Evolutionary conservation across 2,329 filamentous ascomycete species (phyloP).

Genomic region (Fusarium avenaceum): DNA sequence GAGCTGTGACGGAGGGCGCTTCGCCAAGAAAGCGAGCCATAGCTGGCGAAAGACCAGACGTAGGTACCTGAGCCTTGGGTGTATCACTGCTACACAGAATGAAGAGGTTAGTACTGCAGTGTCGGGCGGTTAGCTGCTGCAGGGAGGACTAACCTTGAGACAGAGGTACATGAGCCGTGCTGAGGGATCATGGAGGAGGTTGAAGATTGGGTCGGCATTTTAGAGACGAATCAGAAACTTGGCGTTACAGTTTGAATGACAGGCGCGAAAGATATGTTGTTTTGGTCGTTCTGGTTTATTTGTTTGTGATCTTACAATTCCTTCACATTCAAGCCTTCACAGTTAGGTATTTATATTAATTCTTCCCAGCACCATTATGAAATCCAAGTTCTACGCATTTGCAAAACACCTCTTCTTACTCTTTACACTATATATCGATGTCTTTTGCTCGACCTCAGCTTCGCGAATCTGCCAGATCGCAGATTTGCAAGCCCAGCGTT

Average conservation of each 20-base stretch:
- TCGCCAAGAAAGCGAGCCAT: slow-evolving; percentile 10
- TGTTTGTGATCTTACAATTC: background rate
- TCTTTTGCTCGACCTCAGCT: background rate
- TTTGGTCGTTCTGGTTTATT: background rate
- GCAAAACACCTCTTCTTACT: background rate
- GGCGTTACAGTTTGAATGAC: background rate
- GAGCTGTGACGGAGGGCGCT: background rate
- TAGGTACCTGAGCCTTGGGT: background rate
- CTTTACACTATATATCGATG: background rate
- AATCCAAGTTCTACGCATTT: background rate
- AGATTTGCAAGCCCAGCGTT: background rate
- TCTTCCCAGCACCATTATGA: background rate
- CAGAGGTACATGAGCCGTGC: slow-evolving; percentile 4
- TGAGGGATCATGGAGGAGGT: background rate
- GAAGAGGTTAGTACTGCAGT: background rate
- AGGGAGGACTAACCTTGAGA: slow-evolving; percentile 1
- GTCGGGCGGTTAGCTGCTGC: background rate
- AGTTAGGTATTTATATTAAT: background rate
- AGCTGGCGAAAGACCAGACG: background rate
- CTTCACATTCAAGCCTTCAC: background rate
- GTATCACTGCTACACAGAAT: background rate
- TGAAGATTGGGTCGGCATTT: slow-evolving; percentile 2
- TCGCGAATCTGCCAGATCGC: background rate
- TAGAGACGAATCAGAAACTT: background rate
- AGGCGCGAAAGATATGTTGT: background rate